Base-by-base conservation (phyloP, 768 basidiomycete genomes). In the Cyathus striatus region DNA sequence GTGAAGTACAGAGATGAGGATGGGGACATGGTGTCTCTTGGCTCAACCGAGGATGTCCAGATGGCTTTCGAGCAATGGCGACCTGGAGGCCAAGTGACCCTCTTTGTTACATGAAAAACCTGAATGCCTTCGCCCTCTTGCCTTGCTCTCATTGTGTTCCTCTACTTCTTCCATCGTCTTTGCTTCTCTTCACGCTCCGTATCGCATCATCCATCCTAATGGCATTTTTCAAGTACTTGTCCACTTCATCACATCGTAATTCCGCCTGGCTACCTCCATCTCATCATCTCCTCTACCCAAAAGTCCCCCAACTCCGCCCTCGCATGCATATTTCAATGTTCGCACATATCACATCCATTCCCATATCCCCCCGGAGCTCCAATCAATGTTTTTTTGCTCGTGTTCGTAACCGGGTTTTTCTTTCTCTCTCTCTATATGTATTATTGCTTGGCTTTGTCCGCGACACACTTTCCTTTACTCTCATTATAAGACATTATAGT, bases 1-100 rank as follows among this genome's bases (percentile, higher is more conserved):
- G 85, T 93, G 50, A 91, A 86, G 61, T 95, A 94, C 62, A 80
- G 72, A 61, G 92, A 95, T 62, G 92, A 95, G 57, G 92, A 95
- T 54, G 91, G 91, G 18, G 92, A 95, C 58, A 71, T 91, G 75
- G 79, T 95, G 36, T 86, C 81, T 23, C 74, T 95, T 48, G 86
- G 85, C 13, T 90, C 88, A 35, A 91, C 90, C 25, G 92, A 95
- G 60, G 92, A 95, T 58, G 86, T 94, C 25, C 87, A 90, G 53
- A 90, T 95, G 79, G 92, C 92, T 27, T 93, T 95, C 50, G 91
- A 93, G 64, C 76, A 82, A 45, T 83, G 78, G 63, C 74, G 80
- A 49, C 81, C 84, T 23, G 84, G 83, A n/a, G 79, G 79, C 48
- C 88, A 88, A 63, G 86, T 90, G 45, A 85, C 81, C 14, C 73